Base-by-base conservation (phyloP, 176 grass and related monocot species). In the Aegilops sharonensis region DNA sequence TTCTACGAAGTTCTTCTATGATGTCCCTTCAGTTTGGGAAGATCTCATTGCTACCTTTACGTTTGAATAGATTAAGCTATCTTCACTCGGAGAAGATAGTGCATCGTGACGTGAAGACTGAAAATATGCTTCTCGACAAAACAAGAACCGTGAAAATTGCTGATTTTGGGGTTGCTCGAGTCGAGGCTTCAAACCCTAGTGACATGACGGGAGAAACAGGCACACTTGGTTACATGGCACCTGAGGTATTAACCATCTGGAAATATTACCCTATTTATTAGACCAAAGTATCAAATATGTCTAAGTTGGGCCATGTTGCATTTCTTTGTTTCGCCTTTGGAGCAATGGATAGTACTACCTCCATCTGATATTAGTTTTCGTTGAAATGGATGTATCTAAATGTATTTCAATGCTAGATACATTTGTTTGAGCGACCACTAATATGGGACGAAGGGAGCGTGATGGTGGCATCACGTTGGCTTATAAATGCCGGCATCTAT, bases 191-290 rank as follows among this genome's bases (percentile, higher is more conserved):
- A 92, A 99, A 99, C 91, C 97, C 97, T 85, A 85, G 93, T 85
- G 97, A 99, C 56, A 99, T 99, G 97, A 99, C 97, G 0, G 97
- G 97, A 27, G 97, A 99, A 94, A 99, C 97, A 11, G 97, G 97
- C 87, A 99, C 97, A 42, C 94, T 99, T 74, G 97, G 97, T 90
- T 99, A 99, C 83, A 99, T 99, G 97, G 97, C 94, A 85, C 97
- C 97, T 62, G 97, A 99, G 97, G 97, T 99, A 97, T 80, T 40
- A 52, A 81, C 29, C 17, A 84, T 66, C 6, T 61, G 18, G 21
- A 43, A 17, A 78, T 21, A 23, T 78, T 61, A 30, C 32, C 6
- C 21, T 84, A 29, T 52, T 52, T 84, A 29, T 52, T 52, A 59
- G 7, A 34, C 5, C 18, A 36, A 81, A 52, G 65, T 47, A 56